phyloP scores from a whole-genome alignment of 2,329 filamentous ascomycete genomes.

The Talaromyces piceae region DNA sequence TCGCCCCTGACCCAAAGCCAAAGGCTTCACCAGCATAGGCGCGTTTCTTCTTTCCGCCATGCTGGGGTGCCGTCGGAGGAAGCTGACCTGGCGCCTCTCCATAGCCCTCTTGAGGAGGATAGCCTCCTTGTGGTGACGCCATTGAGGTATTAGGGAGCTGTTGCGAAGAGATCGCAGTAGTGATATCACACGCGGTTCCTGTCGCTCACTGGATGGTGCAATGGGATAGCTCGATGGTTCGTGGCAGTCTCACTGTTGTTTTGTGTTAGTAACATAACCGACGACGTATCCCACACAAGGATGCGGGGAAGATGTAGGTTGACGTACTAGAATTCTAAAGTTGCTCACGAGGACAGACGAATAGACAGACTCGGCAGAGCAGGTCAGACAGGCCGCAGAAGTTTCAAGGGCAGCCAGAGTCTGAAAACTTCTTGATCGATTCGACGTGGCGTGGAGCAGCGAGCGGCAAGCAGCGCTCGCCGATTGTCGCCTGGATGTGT shows the following conservation, averaged over 20 bases:
- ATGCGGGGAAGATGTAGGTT: constrained; percentile 11
- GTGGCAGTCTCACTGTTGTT: constrained; percentile 17
- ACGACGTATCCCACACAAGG: constrained; percentile 9
- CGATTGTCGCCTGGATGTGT: constrained; percentile 13
- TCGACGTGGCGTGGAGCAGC: constrained; percentile 13
- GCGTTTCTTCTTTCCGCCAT: constrained; percentile 66
- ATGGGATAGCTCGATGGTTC: constrained; percentile 10
- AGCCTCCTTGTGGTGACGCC: constrained; percentile 46
- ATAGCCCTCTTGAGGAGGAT: constrained; percentile 45
- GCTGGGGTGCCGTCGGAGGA: constrained; percentile 28
- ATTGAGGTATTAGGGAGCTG: constrained; percentile 23
- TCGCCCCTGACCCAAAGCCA: constrained; percentile 82
- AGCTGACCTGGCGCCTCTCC: constrained; percentile 31
- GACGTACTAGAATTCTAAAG: constrained; percentile 15
- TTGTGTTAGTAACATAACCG: constrained; percentile 18
- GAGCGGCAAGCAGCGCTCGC: constrained; percentile 14
- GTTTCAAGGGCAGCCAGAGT: constrained; percentile 9
- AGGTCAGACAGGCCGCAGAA: constrained; percentile 11
- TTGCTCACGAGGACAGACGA: not conserved
- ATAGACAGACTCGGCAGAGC: not conserved
- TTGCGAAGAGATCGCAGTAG: not conserved
- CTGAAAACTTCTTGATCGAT: constrained; percentile 10
- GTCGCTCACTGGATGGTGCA: not conserved
- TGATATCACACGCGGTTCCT: not conserved
- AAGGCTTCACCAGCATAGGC: constrained; percentile 92